Evolutionary conservation across 176 grass and related monocot genomes (phyloP), one percentile per base, ranked within the genome.

Genomic region (Carex scoparia): DNA sequence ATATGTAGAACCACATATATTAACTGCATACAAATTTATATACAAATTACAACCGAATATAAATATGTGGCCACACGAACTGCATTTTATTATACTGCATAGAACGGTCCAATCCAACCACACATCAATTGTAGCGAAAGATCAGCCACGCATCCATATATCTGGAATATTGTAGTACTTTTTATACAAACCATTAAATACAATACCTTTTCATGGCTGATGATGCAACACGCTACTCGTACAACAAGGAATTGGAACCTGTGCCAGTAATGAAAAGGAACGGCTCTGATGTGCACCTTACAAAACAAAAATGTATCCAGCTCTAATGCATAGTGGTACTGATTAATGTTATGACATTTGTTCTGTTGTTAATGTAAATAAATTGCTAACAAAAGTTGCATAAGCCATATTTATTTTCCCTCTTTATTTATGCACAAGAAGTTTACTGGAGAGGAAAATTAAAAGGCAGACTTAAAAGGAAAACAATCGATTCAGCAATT

Each of bases 371-470:
- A 14, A 14, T 33, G 13, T 35, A 67, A 31, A 67, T 33, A 4
- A 67, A 5, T 33, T 32, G 71, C 4, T 30, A 31, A 76, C 48
- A 76, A 31, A 51, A 76, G 32, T 1, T 4, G 2, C 4, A 3
- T 10, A 15, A 23, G 10, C 12, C 30, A 10, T 28, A 37, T 1
- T 58, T 14, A 58, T 35, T 9, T 33, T 13, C 33, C 74, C 42
- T 42, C 7, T 76, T 76, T 83, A 83, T 83, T 83, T 69, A 83
- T 83, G 81, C 81, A 83, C 81, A 83, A 31, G 9, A 28, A 57
- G 74, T 57, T 57, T 57, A 57, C 27, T 79, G 74, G 53, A 79
- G 74, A 79, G 61, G 44, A 15, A 10, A 49, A 53, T 12, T 28
- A 69, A 83, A 18, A 28, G 2, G 49, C 63, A 15, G 37, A 64